Evolutionary conservation across 495 filamentous ascomycete species (phyloP).

Genomic region (Stereocaulon alpinum): DNA sequence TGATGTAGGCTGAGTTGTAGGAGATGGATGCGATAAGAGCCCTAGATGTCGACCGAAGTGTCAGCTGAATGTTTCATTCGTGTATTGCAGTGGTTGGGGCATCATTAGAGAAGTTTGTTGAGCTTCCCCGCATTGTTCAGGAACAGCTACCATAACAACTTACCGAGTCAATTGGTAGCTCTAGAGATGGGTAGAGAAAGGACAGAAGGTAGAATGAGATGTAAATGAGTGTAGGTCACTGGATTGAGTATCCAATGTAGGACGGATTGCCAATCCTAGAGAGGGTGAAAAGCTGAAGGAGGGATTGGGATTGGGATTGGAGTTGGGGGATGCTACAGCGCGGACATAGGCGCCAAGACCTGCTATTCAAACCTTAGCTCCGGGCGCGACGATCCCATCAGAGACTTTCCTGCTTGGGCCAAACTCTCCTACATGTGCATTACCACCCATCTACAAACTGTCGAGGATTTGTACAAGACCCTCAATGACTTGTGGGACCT

Average conservation of each 20-base stretch:
- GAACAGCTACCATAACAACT: not conserved
- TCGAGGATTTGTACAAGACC: not conserved
- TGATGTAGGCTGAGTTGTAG: too few species aligned
- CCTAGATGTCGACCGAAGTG: not conserved
- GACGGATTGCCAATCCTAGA: not conserved
- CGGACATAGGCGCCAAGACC: slow-evolving; percentile 9
- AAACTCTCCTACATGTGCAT: too few species aligned
- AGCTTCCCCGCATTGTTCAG: slow-evolving; percentile 10
- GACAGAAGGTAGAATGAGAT: not conserved
- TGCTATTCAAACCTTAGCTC: not conserved
- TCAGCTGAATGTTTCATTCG: not conserved
- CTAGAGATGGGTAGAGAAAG: not conserved
- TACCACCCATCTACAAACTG: not conserved
- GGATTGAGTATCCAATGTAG: not conserved
- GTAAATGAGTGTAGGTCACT: not conserved
- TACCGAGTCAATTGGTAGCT: not conserved
- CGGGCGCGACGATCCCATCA: not conserved
- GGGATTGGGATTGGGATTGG: not conserved
- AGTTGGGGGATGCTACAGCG: not conserved
- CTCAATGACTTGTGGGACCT: not conserved
- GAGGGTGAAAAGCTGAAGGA: not conserved
- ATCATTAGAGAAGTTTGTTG: not conserved
- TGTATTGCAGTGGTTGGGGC: not conserved
- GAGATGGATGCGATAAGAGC: not conserved
- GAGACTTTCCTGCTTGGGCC: not conserved